phyloP scores from a whole-genome alignment of 371 early-diverging fungal genomes.

The Mucor lusitanicus region DNA sequence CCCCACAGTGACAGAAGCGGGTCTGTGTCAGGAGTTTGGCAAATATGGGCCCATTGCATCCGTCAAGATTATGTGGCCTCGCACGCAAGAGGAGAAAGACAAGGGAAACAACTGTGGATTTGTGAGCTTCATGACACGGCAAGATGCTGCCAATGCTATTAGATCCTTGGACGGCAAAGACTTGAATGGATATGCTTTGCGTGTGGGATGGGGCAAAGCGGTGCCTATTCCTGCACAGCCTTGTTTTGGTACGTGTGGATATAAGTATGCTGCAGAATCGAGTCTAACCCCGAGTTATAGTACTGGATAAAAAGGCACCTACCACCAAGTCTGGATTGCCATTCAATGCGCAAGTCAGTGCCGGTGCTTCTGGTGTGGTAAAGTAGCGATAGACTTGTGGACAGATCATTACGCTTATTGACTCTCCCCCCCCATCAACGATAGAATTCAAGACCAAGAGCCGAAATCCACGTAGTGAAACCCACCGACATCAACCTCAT shows the following conservation, averaged over 20 bases:
- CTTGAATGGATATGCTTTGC: slow-evolving; percentile 64
- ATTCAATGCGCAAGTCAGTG: slow-evolving; percentile 68
- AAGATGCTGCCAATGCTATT: slow-evolving; percentile 75
- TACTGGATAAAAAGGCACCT: slow-evolving; percentile 35
- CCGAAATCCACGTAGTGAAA: slow-evolving; percentile 66
- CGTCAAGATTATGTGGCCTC: slow-evolving; percentile 96
- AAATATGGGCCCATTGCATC: slow-evolving; percentile 88
- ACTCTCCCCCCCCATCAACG: neutral
- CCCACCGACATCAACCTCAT: slow-evolving; percentile 64
- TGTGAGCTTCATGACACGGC: slow-evolving; percentile 88
- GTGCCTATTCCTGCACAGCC: slow-evolving; percentile 81
- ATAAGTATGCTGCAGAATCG: neutral
- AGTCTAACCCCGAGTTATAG: slow-evolving; percentile 11
- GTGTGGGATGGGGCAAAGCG: slow-evolving; percentile 91
- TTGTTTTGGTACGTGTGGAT: slow-evolving; percentile 51
- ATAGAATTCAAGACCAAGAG: slow-evolving; percentile 38
- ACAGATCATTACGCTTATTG: neutral
- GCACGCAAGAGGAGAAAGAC: slow-evolving; percentile 81
- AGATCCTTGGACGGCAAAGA: slow-evolving; percentile 73
- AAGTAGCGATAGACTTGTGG: neutral
- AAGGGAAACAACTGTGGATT: slow-evolving; percentile 85
- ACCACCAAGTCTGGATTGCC: slow-evolving; percentile 58
- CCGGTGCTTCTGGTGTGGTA: slow-evolving; percentile 22
- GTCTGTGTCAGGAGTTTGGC: slow-evolving; percentile 77
- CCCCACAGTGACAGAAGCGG: slow-evolving; percentile 44